A percentile compares a stretch with the other conserved stretches of the same genome.
phyloP scores from a whole-genome alignment of 768 basidiomycete species.

The Inosperma sp. region DNA sequence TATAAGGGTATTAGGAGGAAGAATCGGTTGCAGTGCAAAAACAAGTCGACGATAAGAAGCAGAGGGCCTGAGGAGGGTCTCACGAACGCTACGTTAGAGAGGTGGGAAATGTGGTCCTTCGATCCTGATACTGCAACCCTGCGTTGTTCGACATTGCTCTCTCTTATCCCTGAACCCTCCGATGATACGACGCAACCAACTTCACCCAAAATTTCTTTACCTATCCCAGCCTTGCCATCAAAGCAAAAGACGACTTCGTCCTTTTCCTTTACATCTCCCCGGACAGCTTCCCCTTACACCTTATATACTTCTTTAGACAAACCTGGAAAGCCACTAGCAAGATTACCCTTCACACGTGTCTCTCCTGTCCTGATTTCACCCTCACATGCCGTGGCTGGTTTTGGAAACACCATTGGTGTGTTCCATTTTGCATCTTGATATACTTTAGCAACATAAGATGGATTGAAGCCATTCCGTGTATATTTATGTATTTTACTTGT shows the following conservation, averaged over 20 bases:
- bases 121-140: conserved; percentile 49
- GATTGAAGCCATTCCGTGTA: no score
- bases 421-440: conserved; percentile 37
- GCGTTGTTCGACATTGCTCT: conserved; percentile 48
- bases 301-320: conserved; percentile 16
- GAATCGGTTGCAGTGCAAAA: conserved; percentile 41
- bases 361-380: conserved; percentile 50
- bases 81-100: conserved; percentile 59
- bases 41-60: conserved; percentile 6
- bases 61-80: conserved; percentile 39
- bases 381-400: conserved; percentile 59
- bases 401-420: conserved; percentile 72
- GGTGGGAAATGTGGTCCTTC: conserved; percentile 83
- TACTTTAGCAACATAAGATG: no score
- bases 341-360: conserved; percentile 78
- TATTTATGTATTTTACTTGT: conserved; percentile 3
- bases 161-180: conserved; percentile 34
- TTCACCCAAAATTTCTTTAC: conserved; percentile 21
- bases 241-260: conserved; percentile 7
- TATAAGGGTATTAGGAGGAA: conserved; percentile 70
- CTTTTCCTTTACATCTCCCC: conserved; percentile 16
- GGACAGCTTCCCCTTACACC: conserved; percentile 24
- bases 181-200: conserved; percentile 18
- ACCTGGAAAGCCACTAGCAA: conserved; percentile 37
- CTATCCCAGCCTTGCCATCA: not conserved